Base-by-base conservation (phyloP, 495 filamentous ascomycete genomes). In the Neurospora sp. region DNA sequence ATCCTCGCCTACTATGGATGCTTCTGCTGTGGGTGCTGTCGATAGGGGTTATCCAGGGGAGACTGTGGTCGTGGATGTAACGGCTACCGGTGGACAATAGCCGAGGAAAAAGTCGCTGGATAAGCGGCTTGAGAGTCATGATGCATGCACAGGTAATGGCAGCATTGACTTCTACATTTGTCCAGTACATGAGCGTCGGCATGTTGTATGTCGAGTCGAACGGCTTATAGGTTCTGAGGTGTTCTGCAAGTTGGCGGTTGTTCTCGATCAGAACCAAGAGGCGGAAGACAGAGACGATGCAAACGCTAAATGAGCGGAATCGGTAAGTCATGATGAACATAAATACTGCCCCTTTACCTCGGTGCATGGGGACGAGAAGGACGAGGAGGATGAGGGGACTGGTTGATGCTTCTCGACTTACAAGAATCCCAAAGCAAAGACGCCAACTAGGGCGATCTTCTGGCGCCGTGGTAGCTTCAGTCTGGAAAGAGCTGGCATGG, bases 381-480 rank as follows among this genome's bases (percentile, higher is more conserved):
- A 12, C 5, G 9, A 23, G 8, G 20, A 23, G 5, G 10, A 62
- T 2, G 14, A 10, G 54, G 11, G 12, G 27, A 14, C 11, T 62
- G 27, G 23, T 16, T 16, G 27, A 31, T 62, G 54, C 6, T 27
- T 62, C 14, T 35, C 23, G 27, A 69, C 78, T 54, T 69, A 80
- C 78, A 79, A 78, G 54, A 78, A 79, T 0, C 79, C 78, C 18
- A 81, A 71, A 38, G 73, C 79, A 71, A 79, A 78, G n/a, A 81
- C 74, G 10, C 73, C 77, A 2, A 79, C 72, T 23, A 81, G 74
- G 42, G 78, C 79, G 41, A 74, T 71, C 27, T 79, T 79, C 39
- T 81, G 79, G 14, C 75, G 72, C 41, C 72, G 54, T 2, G 79
- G 78, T 18, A 81, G 70, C 16, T 78, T 81, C 11, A 78, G 11